These are phyloP conservation scores for Pulveroboletus sp. DNA, from an alignment of 768 basidiomycete species.

Conservation along the genomic window DNA sequence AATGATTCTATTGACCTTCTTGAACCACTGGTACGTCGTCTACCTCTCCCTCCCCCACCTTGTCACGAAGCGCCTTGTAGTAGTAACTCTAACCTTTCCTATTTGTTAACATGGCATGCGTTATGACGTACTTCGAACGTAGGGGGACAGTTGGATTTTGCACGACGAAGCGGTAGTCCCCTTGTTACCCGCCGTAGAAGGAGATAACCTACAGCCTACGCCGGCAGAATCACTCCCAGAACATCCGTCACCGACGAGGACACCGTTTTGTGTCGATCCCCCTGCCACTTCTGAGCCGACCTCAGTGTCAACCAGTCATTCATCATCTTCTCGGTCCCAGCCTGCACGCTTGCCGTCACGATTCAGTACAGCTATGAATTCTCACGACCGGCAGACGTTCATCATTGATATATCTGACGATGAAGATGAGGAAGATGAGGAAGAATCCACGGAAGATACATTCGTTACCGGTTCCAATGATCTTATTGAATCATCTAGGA, in stretches of 20 bases:
- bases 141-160: conserved; percentile 14
- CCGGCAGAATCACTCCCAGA: conserved; percentile 2
- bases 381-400: conserved; percentile 23
- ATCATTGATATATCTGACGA: conserved; percentile 32
- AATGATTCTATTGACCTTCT: conserved; percentile 12
- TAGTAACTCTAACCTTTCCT: conserved; percentile 27
- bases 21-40: conserved; percentile 22
- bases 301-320: background rate
- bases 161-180: conserved; percentile 1
- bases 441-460: background rate
- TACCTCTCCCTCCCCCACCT: conserved; percentile 16
- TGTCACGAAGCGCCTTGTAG: conserved; percentile 27
- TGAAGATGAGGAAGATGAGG: conserved; percentile 23
- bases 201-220: conserved; percentile 1
- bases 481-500: background rate
- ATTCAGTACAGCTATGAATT: conserved; percentile 24
- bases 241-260: background rate
- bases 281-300: background rate
- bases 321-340: conserved; percentile 2
- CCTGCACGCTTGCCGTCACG: conserved; percentile 13
- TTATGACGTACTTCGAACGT: conserved; percentile 1
- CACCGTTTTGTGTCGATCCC: conserved; percentile 9
- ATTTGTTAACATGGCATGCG: conserved; percentile 14
- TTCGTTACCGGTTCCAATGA: background rate
- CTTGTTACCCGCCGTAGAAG: background rate